Percentiles rank a stretch among this genome's conserved stretches.
Evolutionary conservation across 306 rosid species (phyloP).

Genomic region (Corylus avellana): DNA sequence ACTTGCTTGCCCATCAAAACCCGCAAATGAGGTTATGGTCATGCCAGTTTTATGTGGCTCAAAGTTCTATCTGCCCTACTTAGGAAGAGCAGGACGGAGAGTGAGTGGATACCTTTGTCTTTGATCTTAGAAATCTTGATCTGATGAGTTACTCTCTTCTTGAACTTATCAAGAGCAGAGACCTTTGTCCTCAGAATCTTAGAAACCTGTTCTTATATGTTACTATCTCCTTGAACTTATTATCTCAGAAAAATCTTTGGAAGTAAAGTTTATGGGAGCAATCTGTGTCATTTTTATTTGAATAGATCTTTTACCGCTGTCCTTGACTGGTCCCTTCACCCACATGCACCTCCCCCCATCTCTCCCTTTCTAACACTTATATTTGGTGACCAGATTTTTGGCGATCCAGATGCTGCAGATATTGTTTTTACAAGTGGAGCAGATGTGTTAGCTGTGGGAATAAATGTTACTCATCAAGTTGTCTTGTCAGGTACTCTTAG

Average conservation of each 20-base stretch:
- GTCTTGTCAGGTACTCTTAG: constrained; percentile 59
- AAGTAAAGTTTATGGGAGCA: neutral
- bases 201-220: neutral
- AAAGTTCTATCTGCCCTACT: neutral
- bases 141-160: neutral
- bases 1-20: neutral
- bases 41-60: neutral
- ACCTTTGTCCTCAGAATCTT: neutral
- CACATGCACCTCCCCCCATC: neutral
- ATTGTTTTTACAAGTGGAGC: constrained; percentile 86
- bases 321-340: neutral
- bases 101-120: neutral
- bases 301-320: constrained; percentile 2
- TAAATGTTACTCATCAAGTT: constrained; percentile 93
- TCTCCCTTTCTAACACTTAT: constrained; percentile 22
- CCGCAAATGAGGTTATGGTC: neutral
- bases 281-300: neutral
- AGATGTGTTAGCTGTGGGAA: constrained; percentile 72
- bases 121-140: neutral
- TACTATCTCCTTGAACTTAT: neutral
- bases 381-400: constrained; percentile 58
- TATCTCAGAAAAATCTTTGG: neutral
- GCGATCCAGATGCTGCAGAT: constrained; percentile 98
- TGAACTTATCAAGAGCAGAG: neutral
- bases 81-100: neutral